Evolutionary conservation across 2,329 filamentous ascomycete species (phyloP), one percentile per base, ranked within the genome.

Genomic region (Cordyceps fumosorosea): DNA sequence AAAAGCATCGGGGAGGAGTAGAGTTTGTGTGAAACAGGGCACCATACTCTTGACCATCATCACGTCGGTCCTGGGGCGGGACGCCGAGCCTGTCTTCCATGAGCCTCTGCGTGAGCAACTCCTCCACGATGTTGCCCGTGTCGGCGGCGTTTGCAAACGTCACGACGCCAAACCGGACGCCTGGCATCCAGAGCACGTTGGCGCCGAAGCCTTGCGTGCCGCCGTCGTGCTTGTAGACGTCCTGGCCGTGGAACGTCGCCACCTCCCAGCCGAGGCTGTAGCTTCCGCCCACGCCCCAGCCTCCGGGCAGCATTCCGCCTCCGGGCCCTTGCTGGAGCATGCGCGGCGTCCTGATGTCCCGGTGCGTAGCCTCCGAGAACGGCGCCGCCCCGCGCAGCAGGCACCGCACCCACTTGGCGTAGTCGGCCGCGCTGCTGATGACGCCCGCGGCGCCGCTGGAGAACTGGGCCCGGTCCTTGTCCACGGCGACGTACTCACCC

Each of bases 401-500:
- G 12, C 75, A 76, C 18, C 71, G 69, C 3, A 82, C 64, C 80
- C 80, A 84, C 65, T 73, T 75, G 6, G 73, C 67, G 65, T 80
- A 81, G 68, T 82, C 80, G n/a, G 71, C 62, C 3, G 79, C 78
- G 56, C 73, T 77, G 26, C 74, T 76, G 37, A 81, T 68, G 54
- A 75, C 64, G 40, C 68, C 68, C 3, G 74, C 74, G 3, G 74
- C 74, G 26, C 73, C 74, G 64, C 70, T 72, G 47, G 70, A 66
- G 67, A 66, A 72, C 57, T 42, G 32, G 37, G 51, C 11, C 16
- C 45, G 45, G 32, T 51, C 45, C 7, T 69, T 65, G 8, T 77
- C 68, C 29, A 67, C 65, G 14, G 61, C 65, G 5, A 67, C 63
- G 8, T 72, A 62, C 2, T 62, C 48, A 0, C 63, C 66, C 3